A percentile compares a stretch with the other conserved stretches of the same genome.
These are phyloP conservation scores for Umbelopsis isabellina DNA, from an alignment of 192 early-diverging fungal species.

Conservation along the genomic window DNA sequence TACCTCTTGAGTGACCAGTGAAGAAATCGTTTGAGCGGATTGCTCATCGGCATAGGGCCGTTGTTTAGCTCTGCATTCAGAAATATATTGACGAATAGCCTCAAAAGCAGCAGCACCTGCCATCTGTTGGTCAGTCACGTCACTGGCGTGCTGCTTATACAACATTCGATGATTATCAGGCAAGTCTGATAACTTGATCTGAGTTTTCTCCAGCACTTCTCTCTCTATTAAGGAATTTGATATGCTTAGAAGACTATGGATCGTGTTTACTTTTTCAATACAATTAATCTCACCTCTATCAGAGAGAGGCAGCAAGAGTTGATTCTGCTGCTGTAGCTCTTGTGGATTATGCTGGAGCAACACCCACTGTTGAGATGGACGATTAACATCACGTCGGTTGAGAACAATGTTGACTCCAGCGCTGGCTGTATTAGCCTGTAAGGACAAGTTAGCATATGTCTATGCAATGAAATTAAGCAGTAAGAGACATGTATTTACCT, in stretches of 20 bases:
- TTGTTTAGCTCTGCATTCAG: neutral
- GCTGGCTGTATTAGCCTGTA: neutral
- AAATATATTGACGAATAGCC: slow-evolving; percentile 3
- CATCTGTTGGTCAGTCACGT: neutral
- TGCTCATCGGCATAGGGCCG: neutral
- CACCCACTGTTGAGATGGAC: neutral
- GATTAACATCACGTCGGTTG: neutral
- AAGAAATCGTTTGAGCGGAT: neutral
- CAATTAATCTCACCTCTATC: neutral
- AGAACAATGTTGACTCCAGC: neutral
- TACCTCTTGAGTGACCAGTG: slow-evolving; percentile 8
- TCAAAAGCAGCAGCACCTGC: slow-evolving; percentile 8
- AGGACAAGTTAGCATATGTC: neutral
- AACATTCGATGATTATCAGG: neutral
- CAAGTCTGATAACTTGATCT: neutral
- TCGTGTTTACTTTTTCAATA: no score
- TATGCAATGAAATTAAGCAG: neutral
- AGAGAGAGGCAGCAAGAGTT: neutral
- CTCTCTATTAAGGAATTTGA: neutral
- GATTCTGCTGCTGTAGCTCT: neutral
- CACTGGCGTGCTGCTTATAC: neutral
- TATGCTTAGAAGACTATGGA: neutral
- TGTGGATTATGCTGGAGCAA: neutral
- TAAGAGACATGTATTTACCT: neutral
- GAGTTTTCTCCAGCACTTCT: neutral